Base-by-base conservation (phyloP, 768 basidiomycete genomes). In the Termitomyces sp. region DNA sequence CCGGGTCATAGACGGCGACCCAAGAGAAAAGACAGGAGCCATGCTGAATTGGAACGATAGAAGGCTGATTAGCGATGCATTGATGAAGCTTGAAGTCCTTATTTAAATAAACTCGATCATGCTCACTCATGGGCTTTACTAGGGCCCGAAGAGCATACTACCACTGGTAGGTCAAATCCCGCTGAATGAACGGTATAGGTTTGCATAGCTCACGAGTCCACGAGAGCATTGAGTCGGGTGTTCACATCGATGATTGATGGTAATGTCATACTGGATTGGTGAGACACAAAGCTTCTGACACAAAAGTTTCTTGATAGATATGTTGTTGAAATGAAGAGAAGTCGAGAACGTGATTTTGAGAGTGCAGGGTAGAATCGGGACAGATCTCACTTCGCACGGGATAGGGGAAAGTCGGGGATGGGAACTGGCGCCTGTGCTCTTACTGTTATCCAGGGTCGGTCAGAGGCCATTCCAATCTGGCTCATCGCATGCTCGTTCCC, bases 291-390 rank as follows among this genome's bases (percentile, higher is more conserved):
- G 28, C 28, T 17, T 7, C 35, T n/a, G n/a, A n/a, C 21, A 15
- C 15, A 14, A 10, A 5, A 17, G 10, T n/a, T 17, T 9, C 28
- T n/a, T 6, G 10, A 14, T 5, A 30, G 14, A 24, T 50, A 46
- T 49, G 54, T 37, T 37, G 48, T 48, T 53, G 37, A 37, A 45
- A 45, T 51, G 55, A 21, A 56, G 52, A 49, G 50, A 42, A 49
- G 48, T 19, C 41, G 47, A 52, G 38, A 57, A 40, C 47, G 51
- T 55, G 60, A 58, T 61, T 51, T 53, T 55, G 44, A 55, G n/a
- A n/a, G n/a, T n/a, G n/a, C 60, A 57, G 60, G 60, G 60, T 54
- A 63, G 59, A 60, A 56, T 60, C 63, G 63, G 63, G 59, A 64
- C 42, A 55, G 32, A 57, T 57, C 44, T 56, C 45, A 53, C 55